phyloP scores from a whole-genome alignment of 306 rosid genomes.

The apple (Malus domestica) region DNA sequence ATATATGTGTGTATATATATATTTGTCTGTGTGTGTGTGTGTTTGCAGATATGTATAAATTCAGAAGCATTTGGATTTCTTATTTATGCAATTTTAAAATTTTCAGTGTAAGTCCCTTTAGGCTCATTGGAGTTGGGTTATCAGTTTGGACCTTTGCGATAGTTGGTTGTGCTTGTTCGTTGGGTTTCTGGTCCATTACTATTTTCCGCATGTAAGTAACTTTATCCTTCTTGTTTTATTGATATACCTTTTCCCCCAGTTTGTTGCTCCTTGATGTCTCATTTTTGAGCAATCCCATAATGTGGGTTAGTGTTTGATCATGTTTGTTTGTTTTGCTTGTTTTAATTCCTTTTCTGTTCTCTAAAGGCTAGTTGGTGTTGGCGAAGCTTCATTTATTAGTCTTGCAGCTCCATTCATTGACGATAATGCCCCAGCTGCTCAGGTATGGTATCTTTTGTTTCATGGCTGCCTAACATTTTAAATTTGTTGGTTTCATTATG shows the following conservation, averaged over 20 bases:
- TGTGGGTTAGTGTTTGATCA: background rate
- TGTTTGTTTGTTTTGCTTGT: conserved; percentile 1
- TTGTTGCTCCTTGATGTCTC: background rate
- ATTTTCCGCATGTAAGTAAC: conserved; percentile 67
- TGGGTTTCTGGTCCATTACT: conserved; percentile 74
- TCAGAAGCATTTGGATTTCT: conserved; percentile 9
- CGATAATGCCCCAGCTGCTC: conserved; percentile 73
- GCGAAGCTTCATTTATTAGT: conserved; percentile 92
- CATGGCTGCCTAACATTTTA: conserved; percentile 7
- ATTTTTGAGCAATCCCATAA: conserved; percentile 7
- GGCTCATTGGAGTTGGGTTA: conserved; percentile 83
- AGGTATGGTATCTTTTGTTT: conserved; percentile 39
- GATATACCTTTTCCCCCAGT: background rate
- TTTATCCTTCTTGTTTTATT: conserved; percentile 5
- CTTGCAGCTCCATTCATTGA: conserved; percentile 95
- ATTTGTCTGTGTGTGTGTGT: background rate
- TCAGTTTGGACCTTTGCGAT: conserved; percentile 75
- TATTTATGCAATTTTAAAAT: background rate
- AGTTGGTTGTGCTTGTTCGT: conserved; percentile 51
- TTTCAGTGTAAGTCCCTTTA: conserved; percentile 76
- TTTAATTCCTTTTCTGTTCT: conserved; percentile 6
- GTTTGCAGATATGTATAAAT: background rate
- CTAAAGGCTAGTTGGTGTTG: conserved; percentile 76
- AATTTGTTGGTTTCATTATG: background rate
- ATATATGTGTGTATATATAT: background rate